Evolutionary conservation across 768 basidiomycete genomes (phyloP).

Genomic region (Xerocomellus intermedius): DNA sequence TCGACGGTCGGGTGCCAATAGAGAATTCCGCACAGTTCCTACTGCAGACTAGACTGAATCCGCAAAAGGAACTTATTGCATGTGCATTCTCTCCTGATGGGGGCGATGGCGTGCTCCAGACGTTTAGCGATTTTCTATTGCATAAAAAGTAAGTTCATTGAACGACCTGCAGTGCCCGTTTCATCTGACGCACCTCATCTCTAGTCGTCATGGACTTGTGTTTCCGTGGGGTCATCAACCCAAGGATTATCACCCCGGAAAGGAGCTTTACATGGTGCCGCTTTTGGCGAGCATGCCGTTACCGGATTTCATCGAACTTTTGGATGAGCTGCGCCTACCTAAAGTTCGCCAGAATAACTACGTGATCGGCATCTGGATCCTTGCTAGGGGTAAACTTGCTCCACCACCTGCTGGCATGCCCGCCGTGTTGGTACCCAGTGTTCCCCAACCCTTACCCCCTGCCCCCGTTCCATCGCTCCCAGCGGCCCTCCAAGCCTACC

Average conservation of each 20-base stretch:
- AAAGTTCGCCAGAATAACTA: constrained; percentile 60
- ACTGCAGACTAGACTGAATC: constrained; percentile 72
- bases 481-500: constrained; percentile 29
- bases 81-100: constrained; percentile 65
- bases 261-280: constrained; percentile 86
- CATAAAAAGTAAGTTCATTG: constrained; percentile 60
- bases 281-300: constrained; percentile 61
- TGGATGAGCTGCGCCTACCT: constrained; percentile 74
- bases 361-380: constrained; percentile 82
- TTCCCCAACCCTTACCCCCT: constrained; percentile 14
- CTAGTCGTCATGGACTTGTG: constrained; percentile 80
- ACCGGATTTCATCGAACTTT: constrained; percentile 82
- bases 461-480: constrained; percentile 18
- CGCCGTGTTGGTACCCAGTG: constrained; percentile 6
- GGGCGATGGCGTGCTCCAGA: constrained; percentile 49
- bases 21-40: constrained; percentile 78
- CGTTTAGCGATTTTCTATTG: constrained; percentile 64
- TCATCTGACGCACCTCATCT: constrained; percentile 11
- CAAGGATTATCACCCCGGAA: constrained; percentile 72
- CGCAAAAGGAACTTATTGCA: constrained; percentile 75
- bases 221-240: constrained; percentile 83
- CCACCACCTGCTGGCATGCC: constrained; percentile 35
- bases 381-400: constrained; percentile 76
- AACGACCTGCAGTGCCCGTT: constrained; percentile 7
- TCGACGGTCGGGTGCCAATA: constrained; percentile 82